Base-by-base conservation (phyloP, 2,329 filamentous ascomycete species). In the Pestalotiopsis sp. region DNA sequence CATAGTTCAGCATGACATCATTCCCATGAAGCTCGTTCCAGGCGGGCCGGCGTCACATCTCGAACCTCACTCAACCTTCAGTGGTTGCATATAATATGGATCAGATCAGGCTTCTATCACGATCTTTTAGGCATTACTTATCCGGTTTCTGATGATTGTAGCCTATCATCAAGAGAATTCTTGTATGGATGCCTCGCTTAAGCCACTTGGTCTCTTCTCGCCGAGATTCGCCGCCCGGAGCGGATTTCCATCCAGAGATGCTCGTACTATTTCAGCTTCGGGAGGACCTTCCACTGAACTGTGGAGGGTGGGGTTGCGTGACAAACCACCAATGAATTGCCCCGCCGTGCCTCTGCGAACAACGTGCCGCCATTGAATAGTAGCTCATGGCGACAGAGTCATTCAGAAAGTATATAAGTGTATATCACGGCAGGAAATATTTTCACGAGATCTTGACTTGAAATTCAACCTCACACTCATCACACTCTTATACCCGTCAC, bases 311-410 rank as follows among this genome's bases (percentile, higher is more conserved):
- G 61, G 61, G 61, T 52, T 64, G 13, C 25, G n/a, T 49, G 61
- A 64, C 61, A 45, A 64, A 64, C 61, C 13, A 13, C 59, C 14
- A 36, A 31, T 31, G 31, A 36, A 2, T 36, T 64, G 61, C 61
- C 61, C 61, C 61, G 61, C 59, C 3, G 27, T 36, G 23, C 27
- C 59, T 62, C 45, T 52, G 61, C 23, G 12, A 36, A 36, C 41
- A 39, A 36, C 17, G 61, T 20, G 39, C 36, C 61, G 38, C 61
- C 61, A 39, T 17, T 64, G 61, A 36, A 39, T 36, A 64, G 61
- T 63, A 41, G 60, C 60, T 63, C 23, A 17, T 36, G 61, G 36
- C 61, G 39, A 62, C 12, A 59, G 59, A 62, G 59, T 62, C 36
- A 41, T 41, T 59, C 12, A 3, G 6, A 17, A 52, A 52, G 45